Base-by-base conservation (phyloP, 2,329 filamentous ascomycete genomes). In the Dactylella cylindrospora region DNA sequence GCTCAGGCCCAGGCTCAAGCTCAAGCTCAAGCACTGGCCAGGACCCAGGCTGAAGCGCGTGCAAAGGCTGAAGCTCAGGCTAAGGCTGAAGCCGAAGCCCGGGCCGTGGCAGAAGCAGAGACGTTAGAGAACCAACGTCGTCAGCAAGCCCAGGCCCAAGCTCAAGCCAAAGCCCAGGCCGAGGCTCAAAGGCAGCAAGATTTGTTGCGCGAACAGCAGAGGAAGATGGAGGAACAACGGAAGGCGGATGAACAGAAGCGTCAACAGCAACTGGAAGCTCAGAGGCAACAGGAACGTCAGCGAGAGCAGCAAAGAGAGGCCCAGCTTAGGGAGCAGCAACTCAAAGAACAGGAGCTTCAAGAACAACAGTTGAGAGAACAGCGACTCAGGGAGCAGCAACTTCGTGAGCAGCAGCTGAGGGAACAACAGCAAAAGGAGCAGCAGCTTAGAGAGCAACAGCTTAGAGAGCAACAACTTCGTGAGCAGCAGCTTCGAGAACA, bases 221-320 rank as follows among this genome's bases (percentile, higher is more conserved):
- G 31, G 39, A 54, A 50, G 32, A 54, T 62, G 57, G 57, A 62
- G n/a, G 57, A 62, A 32, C 57, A 62, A 29, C 35, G 55, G 26
- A 41, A 47, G 25, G 47, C 36, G 3, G 55, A 53, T 15, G 55
- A 61, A 29, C 47, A 61, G 38, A 52, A 19, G 25, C 55, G 55
- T n/a, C 44, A 53, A 20, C 54, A 60, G 25, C 46, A 60, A 32
- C 28, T 39, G 5, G 54, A 60, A 23, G 43, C 49, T 17, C 45
- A 60, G 17, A 35, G 32, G 19, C 39, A 51, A 19, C 38, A 45
- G 32, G 45, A 60, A 20, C 54, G 51, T 32, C 53, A 25, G 25
- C 9, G 13, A 29, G 29, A 54, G 40, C 40, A 54, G 26, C 40
- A 39, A 13, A 23, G 32, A 13, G 38, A 25, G 12, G 25, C 25